phyloP scores from a whole-genome alignment of 139 green algal species.

The Astrephomene gubernaculifera region DNA sequence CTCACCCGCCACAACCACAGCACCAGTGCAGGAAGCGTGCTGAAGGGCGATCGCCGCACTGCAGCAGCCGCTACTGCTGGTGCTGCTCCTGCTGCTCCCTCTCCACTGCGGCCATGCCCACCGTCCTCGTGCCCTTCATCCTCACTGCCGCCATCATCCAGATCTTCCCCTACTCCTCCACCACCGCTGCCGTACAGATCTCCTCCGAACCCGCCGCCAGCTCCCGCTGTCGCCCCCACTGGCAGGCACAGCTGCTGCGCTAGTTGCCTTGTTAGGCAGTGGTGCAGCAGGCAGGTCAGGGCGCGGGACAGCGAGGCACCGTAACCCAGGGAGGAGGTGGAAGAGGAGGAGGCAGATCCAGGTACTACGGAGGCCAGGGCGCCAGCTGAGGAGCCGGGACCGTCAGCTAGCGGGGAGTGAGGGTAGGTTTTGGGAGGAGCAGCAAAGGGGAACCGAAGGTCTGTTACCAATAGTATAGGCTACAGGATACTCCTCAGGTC shows the following conservation, averaged over 20 bases:
- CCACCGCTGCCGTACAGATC: slow-evolving; percentile 4
- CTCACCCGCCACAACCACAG: slow-evolving; percentile 39
- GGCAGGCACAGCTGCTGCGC: background rate
- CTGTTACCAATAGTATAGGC: no score
- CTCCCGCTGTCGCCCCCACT: background rate
- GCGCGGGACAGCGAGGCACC: slow-evolving; percentile 7
- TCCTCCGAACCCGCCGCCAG: background rate
- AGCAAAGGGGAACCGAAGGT: no score
- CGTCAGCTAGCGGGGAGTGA: no score
- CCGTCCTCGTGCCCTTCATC: background rate
- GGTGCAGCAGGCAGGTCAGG: slow-evolving; percentile 3
- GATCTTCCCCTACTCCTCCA: background rate
- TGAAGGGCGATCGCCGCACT: background rate
- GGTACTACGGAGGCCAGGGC: no score
- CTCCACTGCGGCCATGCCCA: no score
- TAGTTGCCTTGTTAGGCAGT: slow-evolving; percentile 10
- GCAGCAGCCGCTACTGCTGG: background rate
- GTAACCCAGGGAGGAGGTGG: slow-evolving; percentile 25
- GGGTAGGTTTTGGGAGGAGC: no score
- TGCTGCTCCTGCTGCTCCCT: no score
- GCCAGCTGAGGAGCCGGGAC: no score
- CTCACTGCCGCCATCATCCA: background rate
- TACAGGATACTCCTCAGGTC: no score
- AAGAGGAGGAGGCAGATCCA: no score
- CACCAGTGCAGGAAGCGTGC: slow-evolving; percentile 11